phyloP scores from a whole-genome alignment of 2,329 filamentous ascomycete genomes.

The Curvularia eragrostidis region DNA sequence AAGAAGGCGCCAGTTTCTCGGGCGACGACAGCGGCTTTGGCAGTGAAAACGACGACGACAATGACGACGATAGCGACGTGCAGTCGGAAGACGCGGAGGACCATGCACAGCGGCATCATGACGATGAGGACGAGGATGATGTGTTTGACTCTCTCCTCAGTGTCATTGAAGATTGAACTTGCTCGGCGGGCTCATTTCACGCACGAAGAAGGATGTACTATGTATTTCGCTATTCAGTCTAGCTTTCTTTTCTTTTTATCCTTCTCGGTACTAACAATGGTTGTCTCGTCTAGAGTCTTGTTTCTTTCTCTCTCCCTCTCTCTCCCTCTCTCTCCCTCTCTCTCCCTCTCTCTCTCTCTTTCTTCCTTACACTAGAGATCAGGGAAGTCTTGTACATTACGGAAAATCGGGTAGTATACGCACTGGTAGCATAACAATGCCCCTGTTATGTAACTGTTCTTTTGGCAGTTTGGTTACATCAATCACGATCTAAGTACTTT shows the following conservation, averaged over 20 bases:
- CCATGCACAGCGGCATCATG: constrained; percentile 15
- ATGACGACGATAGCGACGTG: constrained; percentile 28
- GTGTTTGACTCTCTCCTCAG: constrained; percentile 33
- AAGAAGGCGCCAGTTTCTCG: constrained; percentile 43
- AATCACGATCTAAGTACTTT: too few relatives aligned
- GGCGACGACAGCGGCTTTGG: constrained; percentile 47
- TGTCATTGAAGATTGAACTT: constrained; percentile 26
- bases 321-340: too few relatives aligned
- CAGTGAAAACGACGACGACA: constrained; percentile 36
- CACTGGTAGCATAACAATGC: too few relatives aligned
- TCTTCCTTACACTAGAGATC: not conserved
- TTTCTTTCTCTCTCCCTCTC: not conserved
- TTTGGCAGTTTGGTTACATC: too few relatives aligned
- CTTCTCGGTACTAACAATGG: not conserved
- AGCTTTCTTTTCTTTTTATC: not conserved
- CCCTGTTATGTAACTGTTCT: too few relatives aligned
- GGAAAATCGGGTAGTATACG: constrained; percentile 11
- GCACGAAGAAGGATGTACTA: not conserved
- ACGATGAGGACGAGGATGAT: constrained; percentile 26
- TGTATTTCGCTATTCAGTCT: not conserved
- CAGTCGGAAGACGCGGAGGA: constrained; percentile 19
- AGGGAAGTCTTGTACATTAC: constrained; percentile 13
- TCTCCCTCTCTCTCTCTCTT: too few relatives aligned
- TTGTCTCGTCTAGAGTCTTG: not conserved
- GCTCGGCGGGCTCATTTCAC: not conserved